phyloP scores from a whole-genome alignment of 1,284 basidiomycete species.

The Psilocybe mexicana region DNA sequence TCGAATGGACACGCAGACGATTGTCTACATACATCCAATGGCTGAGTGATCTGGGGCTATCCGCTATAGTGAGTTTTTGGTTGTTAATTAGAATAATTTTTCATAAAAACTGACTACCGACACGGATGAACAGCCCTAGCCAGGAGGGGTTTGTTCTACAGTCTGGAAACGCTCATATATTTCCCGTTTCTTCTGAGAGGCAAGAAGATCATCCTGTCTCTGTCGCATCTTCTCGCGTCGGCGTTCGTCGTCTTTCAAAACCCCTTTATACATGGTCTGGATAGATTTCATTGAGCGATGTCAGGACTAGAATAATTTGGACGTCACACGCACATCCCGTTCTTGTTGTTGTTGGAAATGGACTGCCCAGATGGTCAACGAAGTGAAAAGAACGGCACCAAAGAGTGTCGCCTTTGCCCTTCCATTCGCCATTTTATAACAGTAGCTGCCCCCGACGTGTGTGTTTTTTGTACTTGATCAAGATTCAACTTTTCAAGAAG shows the following conservation, averaged over 20 bases:
- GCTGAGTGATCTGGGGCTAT: too few relatives aligned
- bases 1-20: too few relatives aligned
- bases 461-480: not conserved
- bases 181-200: conserved; percentile 64
- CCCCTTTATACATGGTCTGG: conserved; percentile 91
- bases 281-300: not conserved
- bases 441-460: not conserved
- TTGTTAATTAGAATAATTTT: too few relatives aligned
- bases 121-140: too few relatives aligned
- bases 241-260: conserved; percentile 85
- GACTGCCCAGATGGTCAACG: conserved; percentile 85
- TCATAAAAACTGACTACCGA: too few relatives aligned
- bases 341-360: conserved; percentile 89
- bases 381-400: conserved; percentile 67
- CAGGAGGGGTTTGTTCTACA: not conserved
- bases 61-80: too few relatives aligned
- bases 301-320: not conserved
- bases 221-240: conserved; percentile 70
- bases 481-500: not conserved
- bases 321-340: conserved; percentile 62
- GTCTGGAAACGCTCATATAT: conserved; percentile 67
- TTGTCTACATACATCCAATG: too few relatives aligned
- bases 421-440: conserved; percentile 50
- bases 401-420: conserved; percentile 78
- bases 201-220: conserved; percentile 65